Percentiles rank a stretch among this genome's conserved stretches.
These are phyloP conservation scores for Rutstroemia sp. DNA, from an alignment of 2,329 filamentous ascomycete species.

Conservation along the genomic window DNA sequence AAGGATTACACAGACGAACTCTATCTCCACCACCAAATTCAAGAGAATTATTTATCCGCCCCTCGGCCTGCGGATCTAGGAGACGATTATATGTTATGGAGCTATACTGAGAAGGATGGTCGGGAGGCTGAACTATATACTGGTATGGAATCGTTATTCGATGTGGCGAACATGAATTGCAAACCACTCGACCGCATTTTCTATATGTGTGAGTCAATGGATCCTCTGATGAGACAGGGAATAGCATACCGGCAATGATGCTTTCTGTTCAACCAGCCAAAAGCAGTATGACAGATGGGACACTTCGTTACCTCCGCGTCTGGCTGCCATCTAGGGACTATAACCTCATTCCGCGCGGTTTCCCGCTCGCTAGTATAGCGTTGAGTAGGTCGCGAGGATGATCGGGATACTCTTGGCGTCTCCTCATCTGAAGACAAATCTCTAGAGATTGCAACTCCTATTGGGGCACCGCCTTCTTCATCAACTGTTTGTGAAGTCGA, in stretches of 20 bases:
- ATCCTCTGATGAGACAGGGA: neutral
- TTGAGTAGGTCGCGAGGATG: neutral
- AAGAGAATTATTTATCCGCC: constrained; percentile 17
- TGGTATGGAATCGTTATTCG: constrained; percentile 90
- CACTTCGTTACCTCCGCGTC: constrained; percentile 77
- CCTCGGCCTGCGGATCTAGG: constrained; percentile 14
- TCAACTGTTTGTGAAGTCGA: neutral
- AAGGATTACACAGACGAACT: constrained; percentile 65
- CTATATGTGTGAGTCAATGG: constrained; percentile 32
- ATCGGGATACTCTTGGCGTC: constrained; percentile 1
- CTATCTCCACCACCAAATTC: constrained; percentile 55
- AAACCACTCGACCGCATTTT: constrained; percentile 92
- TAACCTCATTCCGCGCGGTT: constrained; percentile 28
- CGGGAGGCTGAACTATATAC: constrained; percentile 78
- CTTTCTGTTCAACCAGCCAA: constrained; percentile 68
- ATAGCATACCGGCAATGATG: constrained; percentile 75
- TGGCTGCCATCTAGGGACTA: constrained; percentile 78
- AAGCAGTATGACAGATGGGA: constrained; percentile 73
- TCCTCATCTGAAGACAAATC: constrained; percentile 2
- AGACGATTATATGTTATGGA: constrained; percentile 10
- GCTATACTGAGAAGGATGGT: constrained; percentile 17
- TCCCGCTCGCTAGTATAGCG: neutral
- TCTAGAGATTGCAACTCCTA: neutral
- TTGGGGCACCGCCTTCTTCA: neutral
- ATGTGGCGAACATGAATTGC: constrained; percentile 82